Conservation (phyloP, 2,329 filamentous ascomycete genomes). For the Macroventuria anomochaeta region DNA sequence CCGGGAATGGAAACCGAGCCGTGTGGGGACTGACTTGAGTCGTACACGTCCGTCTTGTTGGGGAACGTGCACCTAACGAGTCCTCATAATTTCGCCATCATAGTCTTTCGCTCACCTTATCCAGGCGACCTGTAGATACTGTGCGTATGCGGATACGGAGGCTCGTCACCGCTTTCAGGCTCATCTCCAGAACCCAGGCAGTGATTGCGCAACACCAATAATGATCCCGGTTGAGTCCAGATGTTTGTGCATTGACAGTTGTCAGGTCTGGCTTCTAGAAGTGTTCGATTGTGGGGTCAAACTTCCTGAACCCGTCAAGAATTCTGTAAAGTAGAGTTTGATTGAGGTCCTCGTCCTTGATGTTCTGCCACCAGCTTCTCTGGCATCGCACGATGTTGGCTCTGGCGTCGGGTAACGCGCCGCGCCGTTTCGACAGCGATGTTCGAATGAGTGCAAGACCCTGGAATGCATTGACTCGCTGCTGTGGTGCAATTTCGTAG, state of each 20-base stretch:
- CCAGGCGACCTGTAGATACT: background rate
- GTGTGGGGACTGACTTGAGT: conserved; percentile 8
- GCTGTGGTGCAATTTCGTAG: conserved; percentile 4
- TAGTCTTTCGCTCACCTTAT: background rate
- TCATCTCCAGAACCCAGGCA: background rate
- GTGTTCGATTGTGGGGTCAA: background rate
- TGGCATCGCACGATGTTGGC: background rate
- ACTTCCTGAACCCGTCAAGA: background rate
- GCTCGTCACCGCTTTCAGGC: background rate
- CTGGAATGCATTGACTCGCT: conserved; percentile 12
- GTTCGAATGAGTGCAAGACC: background rate
- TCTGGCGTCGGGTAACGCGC: conserved; percentile 8
- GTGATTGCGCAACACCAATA: background rate
- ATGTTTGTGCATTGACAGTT: background rate
- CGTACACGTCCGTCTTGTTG: background rate
- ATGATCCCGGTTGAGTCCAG: background rate
- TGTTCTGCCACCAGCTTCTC: background rate
- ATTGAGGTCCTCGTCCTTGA: background rate
- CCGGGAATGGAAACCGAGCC: background rate
- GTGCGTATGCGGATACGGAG: background rate
- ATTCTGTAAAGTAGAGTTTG: background rate
- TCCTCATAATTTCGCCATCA: conserved; percentile 3
- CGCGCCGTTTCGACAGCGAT: conserved; percentile 6
- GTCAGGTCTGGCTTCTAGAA: conserved; percentile 5
- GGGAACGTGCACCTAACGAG: background rate